A percentile compares a stretch with the other conserved stretches of the same genome.
phyloP scores from a whole-genome alignment of 306 rosid species.

The Malus sylvestris region DNA sequence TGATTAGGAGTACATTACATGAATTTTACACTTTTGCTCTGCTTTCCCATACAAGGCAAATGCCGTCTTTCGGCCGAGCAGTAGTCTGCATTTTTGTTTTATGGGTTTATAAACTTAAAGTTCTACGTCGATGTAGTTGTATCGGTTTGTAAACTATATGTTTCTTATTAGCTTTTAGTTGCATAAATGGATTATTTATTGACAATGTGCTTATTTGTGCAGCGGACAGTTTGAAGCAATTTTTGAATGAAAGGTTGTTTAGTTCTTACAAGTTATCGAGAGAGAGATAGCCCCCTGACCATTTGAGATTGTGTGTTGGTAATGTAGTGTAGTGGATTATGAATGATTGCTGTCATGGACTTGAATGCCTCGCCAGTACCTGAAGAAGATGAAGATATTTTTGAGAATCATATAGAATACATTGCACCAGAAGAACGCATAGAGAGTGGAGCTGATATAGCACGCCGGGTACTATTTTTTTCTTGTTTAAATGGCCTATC shows the following conservation, averaged over 20 bases:
- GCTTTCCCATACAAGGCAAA: neutral
- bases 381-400: constrained; percentile 83
- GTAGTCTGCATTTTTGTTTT: neutral
- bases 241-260: neutral
- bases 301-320: constrained; percentile 14
- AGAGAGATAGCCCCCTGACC: neutral
- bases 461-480: constrained; percentile 66
- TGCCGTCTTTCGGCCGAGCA: neutral
- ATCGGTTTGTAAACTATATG: neutral
- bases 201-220: neutral
- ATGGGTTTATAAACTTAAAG: neutral
- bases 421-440: constrained; percentile 64
- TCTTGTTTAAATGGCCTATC: neutral
- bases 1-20: neutral
- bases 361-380: constrained; percentile 95
- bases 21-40: neutral
- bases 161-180: neutral
- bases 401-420: constrained; percentile 26
- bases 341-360: constrained; percentile 93
- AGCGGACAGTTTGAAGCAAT: constrained; percentile 10
- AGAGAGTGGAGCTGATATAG: constrained; percentile 71
- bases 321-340: constrained; percentile 52
- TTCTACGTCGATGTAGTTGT: neutral
- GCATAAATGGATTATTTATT: neutral
- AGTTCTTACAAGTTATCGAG: neutral